phyloP scores from a whole-genome alignment of 805 yeast species.

The Saccharomycopsis microspora region DNA sequence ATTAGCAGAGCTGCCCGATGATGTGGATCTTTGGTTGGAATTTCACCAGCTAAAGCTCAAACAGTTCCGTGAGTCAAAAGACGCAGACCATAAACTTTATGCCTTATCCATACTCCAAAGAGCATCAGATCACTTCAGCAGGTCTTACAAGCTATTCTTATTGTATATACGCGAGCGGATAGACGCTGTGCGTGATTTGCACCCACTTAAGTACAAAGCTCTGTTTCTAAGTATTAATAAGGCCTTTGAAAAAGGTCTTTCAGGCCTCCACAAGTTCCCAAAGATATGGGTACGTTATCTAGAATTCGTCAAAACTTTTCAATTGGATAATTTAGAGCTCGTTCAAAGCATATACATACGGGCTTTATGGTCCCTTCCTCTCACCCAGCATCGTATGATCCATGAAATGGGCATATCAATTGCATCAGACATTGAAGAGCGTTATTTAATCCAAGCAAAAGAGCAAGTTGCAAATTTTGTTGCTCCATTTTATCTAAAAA shows the following conservation, averaged over 20 bases:
- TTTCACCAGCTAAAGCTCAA: conserved; percentile 29
- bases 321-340: conserved; percentile 23
- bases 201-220: conserved; percentile 21
- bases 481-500: conserved; percentile 1
- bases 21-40: conserved; percentile 32
- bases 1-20: conserved; percentile 25
- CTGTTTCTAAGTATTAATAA: conserved; percentile 28
- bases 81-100: conserved; percentile 19
- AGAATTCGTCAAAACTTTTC: conserved; percentile 27
- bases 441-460: not conserved
- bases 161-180: conserved; percentile 33
- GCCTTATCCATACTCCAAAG: conserved; percentile 40
- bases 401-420: conserved; percentile 26
- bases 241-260: conserved; percentile 37
- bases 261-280: conserved; percentile 32
- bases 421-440: conserved; percentile 22
- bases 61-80: conserved; percentile 16
- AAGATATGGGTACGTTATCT: conserved; percentile 42
- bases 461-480: conserved; percentile 15
- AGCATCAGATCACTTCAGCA: conserved; percentile 32
- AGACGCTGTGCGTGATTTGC: conserved; percentile 20
- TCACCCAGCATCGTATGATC: conserved; percentile 41
- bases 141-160: conserved; percentile 47
- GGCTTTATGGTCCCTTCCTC: conserved; percentile 37
- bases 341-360: conserved; percentile 36